Evolutionary conservation across 1,284 basidiomycete genomes (phyloP), one percentile per base, ranked within the genome.

Genomic region (Trichosporon faecale): DNA sequence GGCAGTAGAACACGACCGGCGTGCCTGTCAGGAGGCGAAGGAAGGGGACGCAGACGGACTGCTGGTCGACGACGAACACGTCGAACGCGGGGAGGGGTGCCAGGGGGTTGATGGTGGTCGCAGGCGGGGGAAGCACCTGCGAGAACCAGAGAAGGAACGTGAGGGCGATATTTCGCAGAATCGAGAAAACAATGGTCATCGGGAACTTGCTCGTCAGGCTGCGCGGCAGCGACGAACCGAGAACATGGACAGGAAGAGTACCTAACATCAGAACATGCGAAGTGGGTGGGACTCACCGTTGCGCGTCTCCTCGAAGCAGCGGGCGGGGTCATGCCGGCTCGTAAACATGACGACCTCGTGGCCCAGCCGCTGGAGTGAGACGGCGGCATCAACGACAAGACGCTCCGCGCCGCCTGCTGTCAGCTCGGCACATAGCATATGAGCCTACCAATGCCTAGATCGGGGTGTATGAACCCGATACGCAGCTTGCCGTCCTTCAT

Each of bases 1-100:
- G 96, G 77, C 95, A 97, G 83, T 99, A 99, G 84, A 98, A 99
- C 18, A 99, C 89, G 27, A 97, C 91, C 1, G 93, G 89, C 11
- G 89, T 92, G 12, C 86, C 85, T 2, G 87, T 88, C 11, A 92
- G 79, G 66, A 86, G 81, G 14, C 92, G 88, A 1, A 99, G 86
- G 72, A 96, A 85, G 0, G 96, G 96, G 21, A 98, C 87, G 71
- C 91, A 94, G 1, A 94, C 93, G 1, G 93, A 93, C 23, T 98
- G 89, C 81, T 98, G 96, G 84, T 99, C 97, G 18, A 98, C 91
- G 71, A 99, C 90, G 85, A 91, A 95, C 31, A 98, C 89, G 79
- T 99, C 96, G 79, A 91, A 90, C 33, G 64, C 44, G 25, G 73
- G 65, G 1, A 83, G 67, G 1, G 78, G 77, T 0, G 78, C 73